Evolutionary conservation across 306 rosid species (phyloP).

Genomic region (Notholithocarpus densiflorus): DNA sequence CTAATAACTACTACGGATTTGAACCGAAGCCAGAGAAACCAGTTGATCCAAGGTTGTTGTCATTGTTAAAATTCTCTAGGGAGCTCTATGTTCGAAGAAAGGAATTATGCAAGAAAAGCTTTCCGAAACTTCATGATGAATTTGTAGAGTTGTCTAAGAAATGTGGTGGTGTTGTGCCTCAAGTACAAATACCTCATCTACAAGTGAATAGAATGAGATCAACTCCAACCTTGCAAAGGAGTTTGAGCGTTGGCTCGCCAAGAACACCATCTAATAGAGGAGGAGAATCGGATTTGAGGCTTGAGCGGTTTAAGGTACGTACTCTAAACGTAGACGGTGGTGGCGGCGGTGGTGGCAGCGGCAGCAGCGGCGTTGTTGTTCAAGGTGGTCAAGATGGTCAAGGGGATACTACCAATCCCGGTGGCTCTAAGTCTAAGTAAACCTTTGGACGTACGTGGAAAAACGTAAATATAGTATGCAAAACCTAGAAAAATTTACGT

Average conservation of each 20-base stretch:
- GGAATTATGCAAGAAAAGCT: conserved; percentile 27
- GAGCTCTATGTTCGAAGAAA: conserved; percentile 30
- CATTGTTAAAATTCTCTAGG: conserved; percentile 40
- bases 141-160: conserved; percentile 25
- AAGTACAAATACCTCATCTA: not conserved
- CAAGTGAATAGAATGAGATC: not conserved
- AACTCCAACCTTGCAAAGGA: not conserved
- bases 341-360: not conserved
- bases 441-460: no score
- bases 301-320: not conserved
- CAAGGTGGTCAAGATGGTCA: no score
- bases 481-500: no score
- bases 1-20: conserved; percentile 19
- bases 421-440: no score
- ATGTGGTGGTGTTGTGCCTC: not conserved
- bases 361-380: not conserved
- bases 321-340: not conserved
- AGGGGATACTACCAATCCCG: no score
- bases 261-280: not conserved
- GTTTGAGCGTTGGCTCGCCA: not conserved
- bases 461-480: no score
- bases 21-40: conserved; percentile 17
- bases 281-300: not conserved
- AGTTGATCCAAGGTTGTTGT: conserved; percentile 26
- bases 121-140: conserved; percentile 23